phyloP scores from a whole-genome alignment of 345 rosid species.

The Stellera chamaejasme region DNA sequence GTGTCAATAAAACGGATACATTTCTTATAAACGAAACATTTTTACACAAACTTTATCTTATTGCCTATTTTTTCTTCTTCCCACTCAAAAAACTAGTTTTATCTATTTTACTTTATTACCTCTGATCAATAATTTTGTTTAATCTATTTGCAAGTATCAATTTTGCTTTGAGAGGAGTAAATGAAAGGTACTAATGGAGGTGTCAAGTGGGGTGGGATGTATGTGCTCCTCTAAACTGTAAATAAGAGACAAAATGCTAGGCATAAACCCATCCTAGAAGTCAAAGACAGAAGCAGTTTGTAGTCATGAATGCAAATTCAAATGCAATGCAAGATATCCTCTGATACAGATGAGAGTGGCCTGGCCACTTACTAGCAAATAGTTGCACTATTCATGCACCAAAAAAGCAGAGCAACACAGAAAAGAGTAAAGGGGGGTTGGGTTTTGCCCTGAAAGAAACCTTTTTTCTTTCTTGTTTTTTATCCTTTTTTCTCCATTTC shows the following conservation, averaged over 20 bases:
- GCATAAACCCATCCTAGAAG: neutral
- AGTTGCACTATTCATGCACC: conserved; percentile 17
- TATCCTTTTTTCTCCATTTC: neutral
- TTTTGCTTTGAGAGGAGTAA: too few species aligned
- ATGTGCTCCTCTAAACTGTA: conserved; percentile 10
- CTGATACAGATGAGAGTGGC: conserved; percentile 10
- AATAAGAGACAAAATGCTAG: neutral
- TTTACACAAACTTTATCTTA: too few species aligned
- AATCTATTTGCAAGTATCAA: too few species aligned
- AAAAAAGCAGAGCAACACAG: neutral
- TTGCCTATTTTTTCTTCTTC: too few species aligned
- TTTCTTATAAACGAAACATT: too few species aligned
- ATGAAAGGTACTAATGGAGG: too few species aligned
- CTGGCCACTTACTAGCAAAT: conserved; percentile 15
- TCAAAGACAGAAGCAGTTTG: too few species aligned
- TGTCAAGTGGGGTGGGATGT: neutral
- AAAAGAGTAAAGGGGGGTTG: conserved; percentile 9
- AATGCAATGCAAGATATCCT: neutral
- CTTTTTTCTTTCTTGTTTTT: neutral
- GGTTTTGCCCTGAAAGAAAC: conserved; percentile 12
- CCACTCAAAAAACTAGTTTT: too few species aligned
- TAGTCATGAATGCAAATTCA: too few species aligned
- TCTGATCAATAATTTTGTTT: too few species aligned
- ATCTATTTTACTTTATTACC: too few species aligned
- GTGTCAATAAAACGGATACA: too few species aligned